Conservation (phyloP, 2,329 filamentous ascomycete genomes). For the Cryphonectria parasitica region DNA sequence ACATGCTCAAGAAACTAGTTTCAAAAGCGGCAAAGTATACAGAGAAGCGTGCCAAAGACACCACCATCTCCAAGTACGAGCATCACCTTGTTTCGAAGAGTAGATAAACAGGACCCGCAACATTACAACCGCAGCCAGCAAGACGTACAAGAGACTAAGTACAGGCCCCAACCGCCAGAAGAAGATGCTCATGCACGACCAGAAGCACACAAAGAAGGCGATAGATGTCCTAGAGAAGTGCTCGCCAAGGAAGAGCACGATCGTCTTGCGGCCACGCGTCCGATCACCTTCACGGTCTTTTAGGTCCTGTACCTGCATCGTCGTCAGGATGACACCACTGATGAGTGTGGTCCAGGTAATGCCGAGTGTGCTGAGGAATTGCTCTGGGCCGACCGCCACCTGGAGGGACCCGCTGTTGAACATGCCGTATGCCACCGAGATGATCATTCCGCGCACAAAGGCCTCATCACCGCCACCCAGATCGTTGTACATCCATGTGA, state of each 20-base stretch:
- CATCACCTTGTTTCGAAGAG: background rate
- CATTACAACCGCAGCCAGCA: background rate
- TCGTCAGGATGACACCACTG: slow-evolving; percentile 34
- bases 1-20: background rate
- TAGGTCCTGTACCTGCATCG: slow-evolving; percentile 20
- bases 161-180: slow-evolving; percentile 1
- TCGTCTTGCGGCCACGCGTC: slow-evolving; percentile 32
- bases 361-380: slow-evolving; percentile 29
- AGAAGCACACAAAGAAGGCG: slow-evolving; percentile 12
- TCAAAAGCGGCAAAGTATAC: slow-evolving; percentile 5
- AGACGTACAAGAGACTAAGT: background rate
- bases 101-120: background rate
- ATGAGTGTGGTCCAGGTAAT: slow-evolving; percentile 33
- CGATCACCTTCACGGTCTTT: slow-evolving; percentile 35
- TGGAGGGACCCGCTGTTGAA: slow-evolving; percentile 34
- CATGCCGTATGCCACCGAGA: slow-evolving; percentile 34
- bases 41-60: slow-evolving; percentile 15
- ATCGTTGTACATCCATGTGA: slow-evolving; percentile 37
- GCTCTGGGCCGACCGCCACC: slow-evolving; percentile 30
- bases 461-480: slow-evolving; percentile 34
- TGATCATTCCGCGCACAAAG: slow-evolving; percentile 32
- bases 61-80: slow-evolving; percentile 17
- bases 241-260: slow-evolving; percentile 34
- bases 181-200: slow-evolving; percentile 9
- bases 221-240: background rate